Conservation (phyloP, 2,329 filamentous ascomycete genomes). For the Botrytis tulipae region DNA sequence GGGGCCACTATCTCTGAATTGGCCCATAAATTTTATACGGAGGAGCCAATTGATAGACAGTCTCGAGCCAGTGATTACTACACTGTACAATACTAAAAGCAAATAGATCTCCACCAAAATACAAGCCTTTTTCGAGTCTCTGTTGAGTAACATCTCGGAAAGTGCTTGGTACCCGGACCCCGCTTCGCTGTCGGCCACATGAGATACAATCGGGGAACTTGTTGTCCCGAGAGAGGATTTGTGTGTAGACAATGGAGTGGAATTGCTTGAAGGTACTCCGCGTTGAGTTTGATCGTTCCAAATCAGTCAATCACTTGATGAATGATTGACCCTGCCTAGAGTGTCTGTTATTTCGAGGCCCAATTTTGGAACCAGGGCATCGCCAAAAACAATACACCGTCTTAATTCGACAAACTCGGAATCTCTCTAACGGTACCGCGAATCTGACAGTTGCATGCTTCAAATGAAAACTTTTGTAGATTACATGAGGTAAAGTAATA, state of each 20-base stretch:
- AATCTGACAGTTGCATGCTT: background rate
- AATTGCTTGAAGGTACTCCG: background rate
- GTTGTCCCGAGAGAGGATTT: conserved; percentile 1
- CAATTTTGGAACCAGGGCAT: background rate
- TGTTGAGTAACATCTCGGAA: background rate
- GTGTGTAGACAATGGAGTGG: background rate
- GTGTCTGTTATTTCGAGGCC: too few relatives aligned
- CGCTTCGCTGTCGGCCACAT: background rate
- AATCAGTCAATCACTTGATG: background rate
- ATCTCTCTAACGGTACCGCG: too few relatives aligned
- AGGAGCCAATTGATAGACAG: background rate
- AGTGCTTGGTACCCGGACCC: background rate
- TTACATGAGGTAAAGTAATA: background rate
- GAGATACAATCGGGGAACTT: background rate
- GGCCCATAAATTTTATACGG: background rate
- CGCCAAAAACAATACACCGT: too few relatives aligned
- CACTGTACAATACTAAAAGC: background rate
- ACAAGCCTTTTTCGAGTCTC: background rate
- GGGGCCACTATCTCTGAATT: background rate
- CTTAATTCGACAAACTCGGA: too few relatives aligned
- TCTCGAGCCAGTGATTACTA: background rate
- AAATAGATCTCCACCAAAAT: background rate
- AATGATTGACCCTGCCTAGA: too few relatives aligned
- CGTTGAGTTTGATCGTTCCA: background rate
- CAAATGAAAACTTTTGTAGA: background rate